Evolutionary conservation across 2,329 filamentous ascomycete genomes (phyloP).

Genomic region (Diaporthe batatas): DNA sequence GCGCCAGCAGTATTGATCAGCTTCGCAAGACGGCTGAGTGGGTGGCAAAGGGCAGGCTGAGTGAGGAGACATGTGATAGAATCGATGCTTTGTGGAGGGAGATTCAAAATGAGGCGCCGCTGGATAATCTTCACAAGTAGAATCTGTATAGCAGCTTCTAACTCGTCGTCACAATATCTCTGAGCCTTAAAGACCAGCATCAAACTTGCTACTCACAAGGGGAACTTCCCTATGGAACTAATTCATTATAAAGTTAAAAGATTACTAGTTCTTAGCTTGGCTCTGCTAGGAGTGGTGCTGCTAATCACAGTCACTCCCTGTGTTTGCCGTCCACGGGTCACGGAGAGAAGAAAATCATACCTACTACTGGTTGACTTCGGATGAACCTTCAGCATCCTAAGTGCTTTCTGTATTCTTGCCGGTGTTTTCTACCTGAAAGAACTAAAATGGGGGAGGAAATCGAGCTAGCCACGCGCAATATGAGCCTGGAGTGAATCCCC

Average conservation of each 20-base stretch:
- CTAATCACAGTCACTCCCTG: conserved; percentile 23
- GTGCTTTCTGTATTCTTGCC: no score
- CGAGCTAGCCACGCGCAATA: no score
- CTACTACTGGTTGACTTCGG: no score
- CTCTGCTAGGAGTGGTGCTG: no score
- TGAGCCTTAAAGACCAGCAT: background rate
- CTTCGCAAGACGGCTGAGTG: background rate
- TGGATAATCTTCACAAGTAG: background rate
- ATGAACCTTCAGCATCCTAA: no score
- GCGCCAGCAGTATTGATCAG: conserved; percentile 1
- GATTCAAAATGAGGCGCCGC: conserved; percentile 3
- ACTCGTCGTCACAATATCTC: background rate
- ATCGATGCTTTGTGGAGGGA: background rate
- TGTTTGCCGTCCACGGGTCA: conserved; percentile 9
- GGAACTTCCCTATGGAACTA: background rate
- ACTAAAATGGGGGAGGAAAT: no score
- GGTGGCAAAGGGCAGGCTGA: background rate
- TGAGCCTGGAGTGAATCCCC: no score
- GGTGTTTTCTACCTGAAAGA: no score
- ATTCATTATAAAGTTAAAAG: no score
- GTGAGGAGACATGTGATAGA: conserved; percentile 3
- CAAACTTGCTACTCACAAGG: background rate
- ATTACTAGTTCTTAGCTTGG: no score
- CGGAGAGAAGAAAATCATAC: conserved; percentile 34
- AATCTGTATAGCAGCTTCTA: background rate